phyloP scores from a whole-genome alignment of 1,284 basidiomycete species.

The Papiliotrema laurentii region DNA sequence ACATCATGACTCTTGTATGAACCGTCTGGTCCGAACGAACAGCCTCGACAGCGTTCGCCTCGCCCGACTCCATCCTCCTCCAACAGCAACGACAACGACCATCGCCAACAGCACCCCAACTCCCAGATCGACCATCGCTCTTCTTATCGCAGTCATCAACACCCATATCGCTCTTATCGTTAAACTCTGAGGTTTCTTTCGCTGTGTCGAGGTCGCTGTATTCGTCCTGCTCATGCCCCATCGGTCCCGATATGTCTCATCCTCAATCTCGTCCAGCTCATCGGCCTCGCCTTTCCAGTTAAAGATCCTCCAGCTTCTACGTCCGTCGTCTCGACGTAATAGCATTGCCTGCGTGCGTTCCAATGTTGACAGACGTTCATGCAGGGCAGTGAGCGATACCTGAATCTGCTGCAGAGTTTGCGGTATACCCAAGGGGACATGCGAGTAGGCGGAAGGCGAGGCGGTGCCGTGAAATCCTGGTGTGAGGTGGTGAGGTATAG shows the following conservation, averaged over 20 bases:
- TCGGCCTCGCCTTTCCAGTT: slow-evolving; percentile 27
- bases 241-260: slow-evolving; percentile 16
- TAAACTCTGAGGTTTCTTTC: slow-evolving; percentile 15
- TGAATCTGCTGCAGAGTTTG: slow-evolving; percentile 54
- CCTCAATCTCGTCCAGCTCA: slow-evolving; percentile 34
- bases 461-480: slow-evolving; percentile 41
- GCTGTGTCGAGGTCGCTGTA: slow-evolving; percentile 16
- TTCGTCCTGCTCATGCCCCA: slow-evolving; percentile 6
- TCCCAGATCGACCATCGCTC: slow-evolving; percentile 35
- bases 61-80: slow-evolving; percentile 28
- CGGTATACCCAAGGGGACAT: slow-evolving; percentile 26
- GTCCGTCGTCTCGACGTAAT: slow-evolving; percentile 26
- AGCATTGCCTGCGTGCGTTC: slow-evolving; percentile 52
- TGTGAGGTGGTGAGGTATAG: slow-evolving; percentile 19
- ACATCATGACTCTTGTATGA: slow-evolving; percentile 9
- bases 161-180: slow-evolving; percentile 31
- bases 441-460: slow-evolving; percentile 46
- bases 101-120: slow-evolving; percentile 24
- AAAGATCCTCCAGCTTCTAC: slow-evolving; percentile 26
- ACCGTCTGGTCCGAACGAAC: slow-evolving; percentile 7
- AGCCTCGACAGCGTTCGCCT: slow-evolving; percentile 12
- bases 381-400: slow-evolving; percentile 79
- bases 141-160: slow-evolving; percentile 26
- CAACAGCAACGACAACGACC: slow-evolving; percentile 23
- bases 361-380: slow-evolving; percentile 75